Conservation (phyloP, 176 grass and related monocot genomes). For the Musa schizocarpa region DNA sequence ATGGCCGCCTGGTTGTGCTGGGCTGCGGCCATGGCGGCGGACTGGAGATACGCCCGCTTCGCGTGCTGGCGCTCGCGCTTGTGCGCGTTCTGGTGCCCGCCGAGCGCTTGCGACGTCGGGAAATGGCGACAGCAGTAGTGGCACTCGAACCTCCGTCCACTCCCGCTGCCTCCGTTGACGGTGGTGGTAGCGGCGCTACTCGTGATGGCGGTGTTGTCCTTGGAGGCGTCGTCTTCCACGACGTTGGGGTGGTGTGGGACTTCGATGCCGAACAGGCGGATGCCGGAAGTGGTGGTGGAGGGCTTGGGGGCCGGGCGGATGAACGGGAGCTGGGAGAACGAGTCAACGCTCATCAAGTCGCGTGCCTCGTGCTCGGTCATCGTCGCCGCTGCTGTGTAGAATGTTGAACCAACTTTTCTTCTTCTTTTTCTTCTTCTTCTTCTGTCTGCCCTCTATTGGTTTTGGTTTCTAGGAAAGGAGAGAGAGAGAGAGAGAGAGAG, state of each 20-base stretch:
- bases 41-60: conserved; percentile 91
- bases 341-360: conserved; percentile 55
- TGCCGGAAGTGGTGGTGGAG: conserved; percentile 12
- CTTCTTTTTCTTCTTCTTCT: too few species aligned
- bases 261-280: conserved; percentile 83
- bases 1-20: conserved; percentile 14
- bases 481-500: not conserved
- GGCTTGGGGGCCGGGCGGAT: conserved; percentile 30
- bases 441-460: too few species aligned
- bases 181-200: not conserved
- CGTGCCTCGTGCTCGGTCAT: conserved; percentile 61
- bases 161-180: conserved; percentile 1
- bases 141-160: conserved; percentile 86
- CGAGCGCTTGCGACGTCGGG: conserved; percentile 95
- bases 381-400: not conserved
- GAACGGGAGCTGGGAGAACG: conserved; percentile 77
- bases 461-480: not conserved
- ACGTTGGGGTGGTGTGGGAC: conserved; percentile 40
- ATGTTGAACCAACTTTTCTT: too few species aligned
- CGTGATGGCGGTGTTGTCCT: not conserved
- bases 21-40: conserved; percentile 48
- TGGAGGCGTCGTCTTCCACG: not conserved
- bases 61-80: conserved; percentile 98
- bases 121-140: conserved; percentile 99
- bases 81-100: conserved; percentile 98